Base-by-base conservation (phyloP, 768 basidiomycete species). In the Boletus fagicola region DNA sequence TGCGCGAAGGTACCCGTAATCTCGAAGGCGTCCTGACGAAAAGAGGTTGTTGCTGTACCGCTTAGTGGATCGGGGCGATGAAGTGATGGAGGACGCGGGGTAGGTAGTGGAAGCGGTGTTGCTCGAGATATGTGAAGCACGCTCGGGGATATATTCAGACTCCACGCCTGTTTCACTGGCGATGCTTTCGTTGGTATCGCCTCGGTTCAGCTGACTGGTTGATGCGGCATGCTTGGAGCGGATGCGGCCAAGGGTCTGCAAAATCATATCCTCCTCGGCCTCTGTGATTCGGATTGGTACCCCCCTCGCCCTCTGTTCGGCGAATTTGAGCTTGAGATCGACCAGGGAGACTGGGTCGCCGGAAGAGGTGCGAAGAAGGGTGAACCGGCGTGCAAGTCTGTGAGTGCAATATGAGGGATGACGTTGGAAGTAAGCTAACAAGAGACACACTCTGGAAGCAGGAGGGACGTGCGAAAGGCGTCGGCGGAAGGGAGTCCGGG, bases 1-100 rank as follows among this genome's bases (percentile, higher is more conserved):
- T 66, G 78, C 82, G 57, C 85, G 83, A 64, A 89, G 69, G 70
- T 92, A 89, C 11, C 78, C 76, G 67, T 90, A 84, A 70, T 93
- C 91, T 54, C 86, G 80, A 64, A 91, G 78, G 54, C 85, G 81
- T n/a, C 86, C 85, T 18, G 91, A 92, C 47, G 89, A 86, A 60
- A 92, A 93, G 49, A 94, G 76, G 66, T 92, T 92, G 70, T 92
- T 92, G 76, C 90, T 92, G 71, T 89, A 88, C 46, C 91, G 83
- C 73, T 88, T 87, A 54, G 77, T 74, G 40, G 82, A 81, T 35
- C 81, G 78, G 26, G 68, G 64, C 26, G 86, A 74, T 43, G 71
- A 74, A 26, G 68, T 68, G 60, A 67, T 22, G 5, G 71, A 79
- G 24, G 83, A 81, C 20, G 77, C 47, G 63, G 75, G 66, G 73